These are phyloP conservation scores for Pythium inflatum DNA, from an alignment of 352 stramenopile species.

Conservation along the genomic window DNA sequence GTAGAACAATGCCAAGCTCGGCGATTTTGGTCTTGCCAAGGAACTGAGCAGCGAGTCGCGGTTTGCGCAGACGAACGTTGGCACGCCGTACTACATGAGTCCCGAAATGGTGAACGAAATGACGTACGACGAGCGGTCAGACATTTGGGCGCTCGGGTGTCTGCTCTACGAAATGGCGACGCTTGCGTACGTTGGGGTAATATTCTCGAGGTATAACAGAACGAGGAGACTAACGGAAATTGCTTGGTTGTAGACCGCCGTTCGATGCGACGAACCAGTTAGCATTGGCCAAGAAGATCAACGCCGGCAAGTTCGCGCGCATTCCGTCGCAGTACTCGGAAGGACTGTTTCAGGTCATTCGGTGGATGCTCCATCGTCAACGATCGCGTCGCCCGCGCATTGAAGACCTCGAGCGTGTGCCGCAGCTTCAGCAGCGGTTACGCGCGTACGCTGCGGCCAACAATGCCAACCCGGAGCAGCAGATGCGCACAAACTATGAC, in stretches of 20 bases:
- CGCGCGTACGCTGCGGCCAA: conserved; percentile 75
- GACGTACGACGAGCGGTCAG: conserved; percentile 92
- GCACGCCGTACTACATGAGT: conserved; percentile 94
- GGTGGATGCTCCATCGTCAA: conserved; percentile 89
- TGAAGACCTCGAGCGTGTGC: conserved; percentile 84
- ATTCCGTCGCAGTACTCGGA: conserved; percentile 93
- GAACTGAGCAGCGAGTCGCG: conserved; percentile 90
- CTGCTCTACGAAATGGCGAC: conserved; percentile 92
- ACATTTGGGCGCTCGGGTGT: conserved; percentile 92
- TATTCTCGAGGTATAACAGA: too few relatives aligned
- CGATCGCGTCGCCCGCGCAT: conserved; percentile 81
- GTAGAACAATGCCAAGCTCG: conserved; percentile 91
- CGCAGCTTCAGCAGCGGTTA: conserved; percentile 80
- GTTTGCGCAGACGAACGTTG: conserved; percentile 91
- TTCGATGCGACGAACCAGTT: conserved; percentile 94
- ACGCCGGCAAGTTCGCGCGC: conserved; percentile 88
- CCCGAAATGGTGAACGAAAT: conserved; percentile 93
- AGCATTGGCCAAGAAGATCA: conserved; percentile 94
- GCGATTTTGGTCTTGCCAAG: conserved; percentile 92
- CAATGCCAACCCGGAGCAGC: conserved; percentile 56
- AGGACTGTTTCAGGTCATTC: conserved; percentile 88
- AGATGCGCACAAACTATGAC: conserved; percentile 82
- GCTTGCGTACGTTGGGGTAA: conserved; percentile 59
- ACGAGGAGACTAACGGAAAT: neutral
- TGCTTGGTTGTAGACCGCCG: conserved; percentile 56